Conservation (phyloP, 441 rosid genomes). For the Geranium incanum region DNA sequence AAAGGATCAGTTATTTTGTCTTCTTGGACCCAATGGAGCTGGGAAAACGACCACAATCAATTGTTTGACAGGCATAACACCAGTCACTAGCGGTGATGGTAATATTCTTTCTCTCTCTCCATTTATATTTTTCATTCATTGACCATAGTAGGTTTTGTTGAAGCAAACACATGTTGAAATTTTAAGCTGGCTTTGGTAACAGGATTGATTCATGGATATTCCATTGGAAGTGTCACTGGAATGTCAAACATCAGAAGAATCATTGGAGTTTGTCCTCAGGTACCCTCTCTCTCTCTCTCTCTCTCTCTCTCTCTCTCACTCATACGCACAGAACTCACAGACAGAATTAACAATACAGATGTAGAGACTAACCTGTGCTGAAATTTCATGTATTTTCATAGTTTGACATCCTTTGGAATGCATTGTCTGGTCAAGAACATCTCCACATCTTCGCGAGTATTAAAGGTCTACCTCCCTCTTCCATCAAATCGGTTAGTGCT, state of each 20-base stretch:
- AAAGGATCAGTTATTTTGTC: conserved; percentile 83
- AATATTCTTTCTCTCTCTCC: conserved; percentile 20
- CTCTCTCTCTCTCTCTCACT: neutral
- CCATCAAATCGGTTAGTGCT: conserved; percentile 51
- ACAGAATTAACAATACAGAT: neutral
- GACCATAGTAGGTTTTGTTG: no score
- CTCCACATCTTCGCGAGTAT: conserved; percentile 74
- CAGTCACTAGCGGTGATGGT: conserved; percentile 85
- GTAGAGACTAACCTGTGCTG: conserved; percentile 15
- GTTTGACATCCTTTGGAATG: conserved; percentile 96
- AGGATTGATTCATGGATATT: conserved; percentile 72
- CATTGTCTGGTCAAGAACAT: conserved; percentile 76
- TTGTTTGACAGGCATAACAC: conserved; percentile 83
- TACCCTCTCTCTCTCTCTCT: conserved; percentile 20
- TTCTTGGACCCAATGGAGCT: conserved; percentile 96
- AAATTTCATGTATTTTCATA: conserved; percentile 21
- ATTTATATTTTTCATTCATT: neutral
- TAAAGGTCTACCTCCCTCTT: conserved; percentile 62
- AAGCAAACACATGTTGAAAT: conserved; percentile 3
- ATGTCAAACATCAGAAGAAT: conserved; percentile 73
- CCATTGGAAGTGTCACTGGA: conserved; percentile 65
- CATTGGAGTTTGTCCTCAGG: conserved; percentile 97
- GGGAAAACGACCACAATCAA: conserved; percentile 89
- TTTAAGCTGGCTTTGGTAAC: conserved; percentile 21
- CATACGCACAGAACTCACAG: no score